Percentiles rank a stretch among this genome's conserved stretches.
Conservation (phyloP, 768 basidiomycete species). For the Tylopilus balloui region DNA sequence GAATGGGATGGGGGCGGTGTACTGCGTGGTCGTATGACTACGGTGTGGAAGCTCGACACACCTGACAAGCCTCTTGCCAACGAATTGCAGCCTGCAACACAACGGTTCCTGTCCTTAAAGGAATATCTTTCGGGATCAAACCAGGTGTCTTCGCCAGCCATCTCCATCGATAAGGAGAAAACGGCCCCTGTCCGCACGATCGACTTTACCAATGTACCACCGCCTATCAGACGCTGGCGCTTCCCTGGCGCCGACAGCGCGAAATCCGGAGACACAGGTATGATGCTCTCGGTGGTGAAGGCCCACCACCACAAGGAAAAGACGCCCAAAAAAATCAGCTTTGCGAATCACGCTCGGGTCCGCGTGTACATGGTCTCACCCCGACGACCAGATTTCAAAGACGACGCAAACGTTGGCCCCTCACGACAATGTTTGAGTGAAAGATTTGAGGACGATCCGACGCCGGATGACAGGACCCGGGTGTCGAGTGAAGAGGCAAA, state of each 20-base stretch:
- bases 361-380: constrained; percentile 18
- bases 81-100: neutral
- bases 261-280: neutral
- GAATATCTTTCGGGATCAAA: neutral
- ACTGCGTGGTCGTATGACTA: neutral
- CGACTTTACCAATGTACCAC: constrained; percentile 26
- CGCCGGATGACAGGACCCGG: neutral
- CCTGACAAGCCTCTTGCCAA: constrained; percentile 5
- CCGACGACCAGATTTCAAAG: neutral
- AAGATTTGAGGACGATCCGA: neutral
- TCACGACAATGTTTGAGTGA: neutral
- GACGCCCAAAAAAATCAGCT: constrained; percentile 25
- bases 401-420: neutral
- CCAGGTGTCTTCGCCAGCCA: neutral
- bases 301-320: constrained; percentile 10
- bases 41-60: constrained; percentile 2
- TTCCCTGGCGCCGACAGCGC: neutral
- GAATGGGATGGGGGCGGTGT: neutral
- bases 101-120: neutral
- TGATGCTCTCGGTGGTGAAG: constrained; percentile 7
- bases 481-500: neutral
- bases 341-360: constrained; percentile 23
- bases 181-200: constrained; percentile 17
- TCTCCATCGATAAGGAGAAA: neutral
- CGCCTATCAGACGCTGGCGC: constrained; percentile 10